Percentiles rank a stretch among this genome's conserved stretches.
phyloP scores from a whole-genome alignment of 2,329 filamentous ascomycete species.

The Helicocarpus griseus region DNA sequence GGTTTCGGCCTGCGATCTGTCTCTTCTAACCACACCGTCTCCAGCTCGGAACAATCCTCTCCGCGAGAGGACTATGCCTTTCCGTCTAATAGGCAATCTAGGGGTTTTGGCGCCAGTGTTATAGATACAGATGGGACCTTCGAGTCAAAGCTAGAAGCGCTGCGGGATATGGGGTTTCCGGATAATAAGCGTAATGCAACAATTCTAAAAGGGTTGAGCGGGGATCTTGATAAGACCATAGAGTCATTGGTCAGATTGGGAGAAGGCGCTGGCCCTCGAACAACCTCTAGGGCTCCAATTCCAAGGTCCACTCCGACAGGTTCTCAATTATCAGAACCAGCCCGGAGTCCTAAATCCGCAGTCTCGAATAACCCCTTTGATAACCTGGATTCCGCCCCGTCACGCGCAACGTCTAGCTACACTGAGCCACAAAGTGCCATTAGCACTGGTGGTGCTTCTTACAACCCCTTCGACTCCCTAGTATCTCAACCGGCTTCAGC shows the following conservation, averaged over 20 bases:
- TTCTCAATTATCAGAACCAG: constrained; percentile 10
- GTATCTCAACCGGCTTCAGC: constrained; percentile 23
- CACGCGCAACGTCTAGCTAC: constrained; percentile 4
- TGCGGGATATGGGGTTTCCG: constrained; percentile 85
- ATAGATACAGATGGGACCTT: constrained; percentile 40
- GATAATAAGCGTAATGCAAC: constrained; percentile 73
- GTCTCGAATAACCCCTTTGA: constrained; percentile 60
- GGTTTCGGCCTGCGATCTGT: constrained; percentile 57
- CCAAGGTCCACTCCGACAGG: constrained; percentile 15
- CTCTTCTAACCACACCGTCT: constrained; percentile 60
- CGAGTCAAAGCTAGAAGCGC: constrained; percentile 64
- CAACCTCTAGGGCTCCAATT: constrained; percentile 48
- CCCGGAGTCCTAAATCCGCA: constrained; percentile 14
- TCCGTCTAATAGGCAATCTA: constrained; percentile 54
- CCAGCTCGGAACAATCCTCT: constrained; percentile 49
- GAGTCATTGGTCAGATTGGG: constrained; percentile 77
- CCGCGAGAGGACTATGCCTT: constrained; percentile 19
- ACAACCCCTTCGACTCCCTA: constrained; percentile 59
- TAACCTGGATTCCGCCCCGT: constrained; percentile 32
- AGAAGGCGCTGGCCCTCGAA: constrained; percentile 49
- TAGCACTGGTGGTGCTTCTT: constrained; percentile 26
- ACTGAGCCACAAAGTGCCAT: constrained; percentile 20
- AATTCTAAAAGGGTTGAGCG: constrained; percentile 71
- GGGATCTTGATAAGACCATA: constrained; percentile 76
- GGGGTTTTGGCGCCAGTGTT: constrained; percentile 47